phyloP scores from a whole-genome alignment of 139 green algal genomes.

The Closterium sp. region DNA sequence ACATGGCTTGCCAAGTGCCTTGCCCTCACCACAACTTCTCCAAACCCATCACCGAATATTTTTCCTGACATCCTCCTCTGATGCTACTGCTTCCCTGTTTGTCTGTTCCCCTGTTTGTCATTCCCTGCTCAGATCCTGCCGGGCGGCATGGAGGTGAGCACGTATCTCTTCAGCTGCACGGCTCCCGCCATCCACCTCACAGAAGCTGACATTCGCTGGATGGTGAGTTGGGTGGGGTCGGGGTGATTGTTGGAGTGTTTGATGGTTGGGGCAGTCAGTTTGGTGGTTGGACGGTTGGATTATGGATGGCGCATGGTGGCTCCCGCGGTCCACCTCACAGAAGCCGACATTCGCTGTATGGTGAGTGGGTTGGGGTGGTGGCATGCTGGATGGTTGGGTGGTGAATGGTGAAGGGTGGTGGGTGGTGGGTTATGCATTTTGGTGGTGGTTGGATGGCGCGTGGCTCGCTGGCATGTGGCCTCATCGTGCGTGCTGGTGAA shows the following conservation, averaged over 20 bases:
- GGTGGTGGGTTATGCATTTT: neutral
- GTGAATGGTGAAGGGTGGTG: neutral
- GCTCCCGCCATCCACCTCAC: slow-evolving; percentile 1
- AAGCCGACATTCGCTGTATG: slow-evolving; percentile 25
- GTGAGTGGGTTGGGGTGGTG: neutral
- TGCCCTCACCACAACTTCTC: too few relatives aligned
- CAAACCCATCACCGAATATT: too few relatives aligned
- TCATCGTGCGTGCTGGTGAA: too few relatives aligned
- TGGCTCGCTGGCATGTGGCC: too few relatives aligned
- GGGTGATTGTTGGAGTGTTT: too few relatives aligned
- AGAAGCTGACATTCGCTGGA: slow-evolving; percentile 17
- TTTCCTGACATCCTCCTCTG: neutral
- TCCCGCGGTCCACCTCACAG: neutral
- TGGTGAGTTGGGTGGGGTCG: neutral
- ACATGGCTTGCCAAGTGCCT: neutral
- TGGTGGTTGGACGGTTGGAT: neutral
- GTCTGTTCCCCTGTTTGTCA: neutral
- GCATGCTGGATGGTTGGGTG: neutral
- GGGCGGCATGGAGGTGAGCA: slow-evolving; percentile 24
- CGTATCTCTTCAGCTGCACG: slow-evolving; percentile 24
- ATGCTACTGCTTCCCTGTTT: neutral
- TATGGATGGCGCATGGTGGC: neutral
- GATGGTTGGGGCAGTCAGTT: too few relatives aligned
- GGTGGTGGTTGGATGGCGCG: too few relatives aligned
- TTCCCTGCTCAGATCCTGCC: slow-evolving; percentile 23